Evolutionary conservation across 805 yeast genomes (phyloP).

Genomic region (Wickerhamiella spandovensis): DNA sequence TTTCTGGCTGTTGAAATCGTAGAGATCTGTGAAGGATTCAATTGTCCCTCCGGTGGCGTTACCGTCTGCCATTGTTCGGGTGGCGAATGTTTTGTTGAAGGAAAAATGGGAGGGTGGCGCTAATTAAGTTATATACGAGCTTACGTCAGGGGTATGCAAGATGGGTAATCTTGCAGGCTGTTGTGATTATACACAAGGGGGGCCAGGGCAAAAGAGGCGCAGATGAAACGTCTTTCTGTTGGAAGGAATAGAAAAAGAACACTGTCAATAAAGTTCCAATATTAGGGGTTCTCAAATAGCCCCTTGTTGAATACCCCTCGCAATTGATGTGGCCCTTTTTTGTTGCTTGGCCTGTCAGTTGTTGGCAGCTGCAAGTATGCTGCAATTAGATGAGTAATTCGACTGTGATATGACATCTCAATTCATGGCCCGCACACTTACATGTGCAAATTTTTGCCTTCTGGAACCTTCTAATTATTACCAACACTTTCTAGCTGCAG

Average conservation of each 20-base stretch:
- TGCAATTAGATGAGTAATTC: background rate
- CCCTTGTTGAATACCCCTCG: too few relatives aligned
- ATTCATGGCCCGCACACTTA: background rate
- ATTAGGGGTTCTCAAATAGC: too few relatives aligned
- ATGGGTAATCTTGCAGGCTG: background rate
- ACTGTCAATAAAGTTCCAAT: too few relatives aligned
- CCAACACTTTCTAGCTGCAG: too few relatives aligned
- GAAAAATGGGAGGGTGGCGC: constrained; percentile 1
- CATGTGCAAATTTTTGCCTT: background rate
- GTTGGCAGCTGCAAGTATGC: background rate
- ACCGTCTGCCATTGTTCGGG: constrained; percentile 2
- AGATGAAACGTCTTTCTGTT: background rate
- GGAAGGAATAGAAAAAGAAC: too few relatives aligned
- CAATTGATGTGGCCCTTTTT: too few relatives aligned
- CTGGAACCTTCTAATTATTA: background rate
- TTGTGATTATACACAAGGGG: background rate
- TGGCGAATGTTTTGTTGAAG: background rate
- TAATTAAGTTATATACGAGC: background rate
- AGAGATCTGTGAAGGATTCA: background rate
- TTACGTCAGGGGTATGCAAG: background rate
- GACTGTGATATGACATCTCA: background rate
- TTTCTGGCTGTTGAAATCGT: background rate
- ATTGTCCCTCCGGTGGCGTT: background rate
- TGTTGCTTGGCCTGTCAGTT: background rate
- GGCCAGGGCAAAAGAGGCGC: background rate